A percentile compares a stretch with the other conserved stretches of the same genome.
Conservation (phyloP, 805 yeast genomes). For the Zygosaccharomyces bisporus region DNA sequence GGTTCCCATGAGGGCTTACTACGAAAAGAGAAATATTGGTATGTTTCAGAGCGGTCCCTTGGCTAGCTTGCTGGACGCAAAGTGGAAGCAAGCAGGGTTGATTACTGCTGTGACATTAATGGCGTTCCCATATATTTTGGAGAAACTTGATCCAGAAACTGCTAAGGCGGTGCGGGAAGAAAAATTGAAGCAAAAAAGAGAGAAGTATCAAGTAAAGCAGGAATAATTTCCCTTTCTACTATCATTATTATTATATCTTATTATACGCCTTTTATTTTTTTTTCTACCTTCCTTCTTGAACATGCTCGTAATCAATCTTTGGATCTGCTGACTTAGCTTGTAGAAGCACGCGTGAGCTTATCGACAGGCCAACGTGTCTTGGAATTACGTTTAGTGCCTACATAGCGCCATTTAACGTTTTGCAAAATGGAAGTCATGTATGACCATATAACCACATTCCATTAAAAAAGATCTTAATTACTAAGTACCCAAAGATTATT, state of each 20-base stretch:
- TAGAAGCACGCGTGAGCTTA: too few relatives aligned
- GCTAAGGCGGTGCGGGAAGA: conserved; percentile 36
- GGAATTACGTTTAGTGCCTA: too few relatives aligned
- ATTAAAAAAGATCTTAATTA: too few relatives aligned
- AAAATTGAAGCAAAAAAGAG: conserved; percentile 25
- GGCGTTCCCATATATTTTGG: conserved; percentile 37
- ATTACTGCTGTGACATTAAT: conserved; percentile 27
- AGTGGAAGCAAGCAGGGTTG: conserved; percentile 37
- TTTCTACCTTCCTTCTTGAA: background rate
- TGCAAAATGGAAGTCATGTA: too few relatives aligned
- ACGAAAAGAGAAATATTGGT: conserved; percentile 34
- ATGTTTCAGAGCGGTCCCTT: conserved; percentile 38
- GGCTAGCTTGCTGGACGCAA: conserved; percentile 37
- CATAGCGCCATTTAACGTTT: too few relatives aligned
- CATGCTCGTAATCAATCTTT: too few relatives aligned
- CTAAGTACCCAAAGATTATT: too few relatives aligned
- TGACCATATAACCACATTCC: too few relatives aligned
- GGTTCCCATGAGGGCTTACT: conserved; percentile 35
- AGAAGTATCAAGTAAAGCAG: conserved; percentile 20
- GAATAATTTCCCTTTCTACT: conserved; percentile 3
- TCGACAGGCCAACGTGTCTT: too few relatives aligned
- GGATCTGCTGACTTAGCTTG: too few relatives aligned
- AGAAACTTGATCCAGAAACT: conserved; percentile 41
- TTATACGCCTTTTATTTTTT: background rate
- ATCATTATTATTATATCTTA: too few relatives aligned